Evolutionary conservation across 2,329 filamentous ascomycete genomes (phyloP).

Genomic region (Daldinia sp.): DNA sequence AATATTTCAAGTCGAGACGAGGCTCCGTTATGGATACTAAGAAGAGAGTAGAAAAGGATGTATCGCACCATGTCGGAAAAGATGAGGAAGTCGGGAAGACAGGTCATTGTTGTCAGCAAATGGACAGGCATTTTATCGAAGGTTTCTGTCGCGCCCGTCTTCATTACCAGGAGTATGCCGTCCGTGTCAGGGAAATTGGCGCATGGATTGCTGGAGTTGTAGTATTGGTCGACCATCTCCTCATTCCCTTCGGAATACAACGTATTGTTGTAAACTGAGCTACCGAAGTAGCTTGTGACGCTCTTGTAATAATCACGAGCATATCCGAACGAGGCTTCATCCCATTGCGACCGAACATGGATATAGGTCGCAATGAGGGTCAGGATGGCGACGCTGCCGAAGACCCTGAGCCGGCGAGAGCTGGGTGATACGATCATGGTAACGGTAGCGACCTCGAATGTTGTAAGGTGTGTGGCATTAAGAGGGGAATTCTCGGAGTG

Average conservation of each 20-base stretch:
- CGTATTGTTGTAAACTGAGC: conserved; percentile 55
- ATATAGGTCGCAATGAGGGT: conserved; percentile 45
- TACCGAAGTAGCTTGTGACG: conserved; percentile 48
- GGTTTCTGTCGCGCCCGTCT: conserved; percentile 69
- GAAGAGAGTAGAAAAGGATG: background rate
- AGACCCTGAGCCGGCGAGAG: conserved; percentile 50
- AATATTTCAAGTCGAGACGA: conserved; percentile 17
- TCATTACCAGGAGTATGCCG: conserved; percentile 65
- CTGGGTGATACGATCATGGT: conserved; percentile 50
- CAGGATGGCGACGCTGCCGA: conserved; percentile 45
- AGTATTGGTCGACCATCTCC: conserved; percentile 51
- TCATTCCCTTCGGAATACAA: conserved; percentile 55
- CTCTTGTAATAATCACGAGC: conserved; percentile 49
- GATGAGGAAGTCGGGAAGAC: conserved; percentile 66
- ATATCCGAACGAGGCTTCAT: conserved; percentile 47
- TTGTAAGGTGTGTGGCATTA: conserved; percentile 21
- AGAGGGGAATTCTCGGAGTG: conserved; percentile 18
- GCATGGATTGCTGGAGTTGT: conserved; percentile 56
- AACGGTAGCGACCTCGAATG: background rate
- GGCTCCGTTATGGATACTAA: background rate
- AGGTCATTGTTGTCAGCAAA: conserved; percentile 65
- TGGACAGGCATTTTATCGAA: conserved; percentile 67
- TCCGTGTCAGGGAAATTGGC: conserved; percentile 58
- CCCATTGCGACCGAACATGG: conserved; percentile 47
- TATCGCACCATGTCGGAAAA: conserved; percentile 65